Evolutionary conservation across 805 yeast genomes (phyloP).

Genomic region (Starmerella scarabaei): DNA sequence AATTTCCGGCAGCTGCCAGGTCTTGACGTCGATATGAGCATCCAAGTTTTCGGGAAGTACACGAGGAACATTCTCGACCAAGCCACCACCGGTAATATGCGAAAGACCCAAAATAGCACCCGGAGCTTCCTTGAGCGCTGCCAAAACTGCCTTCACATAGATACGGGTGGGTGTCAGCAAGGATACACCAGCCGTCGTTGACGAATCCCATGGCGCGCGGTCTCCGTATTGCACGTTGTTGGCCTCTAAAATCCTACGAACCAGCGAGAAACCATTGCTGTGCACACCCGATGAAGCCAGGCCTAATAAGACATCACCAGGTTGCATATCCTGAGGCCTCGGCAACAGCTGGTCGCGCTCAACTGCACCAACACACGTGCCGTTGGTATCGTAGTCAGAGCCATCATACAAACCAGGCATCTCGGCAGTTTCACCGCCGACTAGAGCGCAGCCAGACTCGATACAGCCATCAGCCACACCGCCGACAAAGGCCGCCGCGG

Average conservation of each 20-base stretch:
- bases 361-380: constrained; percentile 98
- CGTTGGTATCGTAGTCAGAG: constrained; percentile 95
- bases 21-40: constrained; percentile 64
- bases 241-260: constrained; percentile 78
- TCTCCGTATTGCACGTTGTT: constrained; percentile 59
- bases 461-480: constrained; percentile 97
- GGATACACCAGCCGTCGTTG: constrained; percentile 69
- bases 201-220: constrained; percentile 70
- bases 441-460: constrained; percentile 90
- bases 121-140: constrained; percentile 40
- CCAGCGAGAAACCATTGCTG: constrained; percentile 91
- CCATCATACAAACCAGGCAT: constrained; percentile 98
- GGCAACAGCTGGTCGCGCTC: constrained; percentile 65
- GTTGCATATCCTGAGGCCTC: constrained; percentile 46
- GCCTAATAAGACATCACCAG: constrained; percentile 77
- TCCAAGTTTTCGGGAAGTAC: constrained; percentile 70
- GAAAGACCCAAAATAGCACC: constrained; percentile 75
- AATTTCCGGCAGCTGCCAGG: constrained; percentile 78
- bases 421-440: constrained; percentile 98
- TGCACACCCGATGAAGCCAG: constrained; percentile 86
- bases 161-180: constrained; percentile 82
- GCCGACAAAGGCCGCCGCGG: constrained; percentile 77
- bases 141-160: constrained; percentile 81
- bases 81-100: constrained; percentile 97
- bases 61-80: constrained; percentile 91